Evolutionary conservation across 2,329 filamentous ascomycete species (phyloP).

Genomic region (Colletotrichum tamarilloi): DNA sequence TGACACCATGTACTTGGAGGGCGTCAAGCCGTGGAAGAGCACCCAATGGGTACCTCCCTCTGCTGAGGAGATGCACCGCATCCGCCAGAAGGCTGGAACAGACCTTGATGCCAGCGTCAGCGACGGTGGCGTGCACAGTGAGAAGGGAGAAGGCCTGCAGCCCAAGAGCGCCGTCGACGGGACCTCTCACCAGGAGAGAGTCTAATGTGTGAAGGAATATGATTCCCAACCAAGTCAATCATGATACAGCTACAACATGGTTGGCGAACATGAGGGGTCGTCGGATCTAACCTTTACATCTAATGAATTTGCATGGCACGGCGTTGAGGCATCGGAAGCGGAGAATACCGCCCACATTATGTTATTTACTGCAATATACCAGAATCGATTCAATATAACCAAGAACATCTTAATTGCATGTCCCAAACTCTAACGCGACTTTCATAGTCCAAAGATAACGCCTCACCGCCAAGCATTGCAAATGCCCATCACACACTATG

Average conservation of each 20-base stretch:
- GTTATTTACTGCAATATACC: neutral
- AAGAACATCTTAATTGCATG: neutral
- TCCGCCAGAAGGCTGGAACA: constrained; percentile 53
- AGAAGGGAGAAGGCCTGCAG: constrained; percentile 14
- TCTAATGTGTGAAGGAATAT: neutral
- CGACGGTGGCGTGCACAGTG: constrained; percentile 8
- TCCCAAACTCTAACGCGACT: neutral
- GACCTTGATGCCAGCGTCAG: constrained; percentile 45
- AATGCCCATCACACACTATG: neutral
- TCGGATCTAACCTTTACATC: neutral
- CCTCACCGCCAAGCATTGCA: too few species aligned
- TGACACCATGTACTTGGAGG: constrained; percentile 79
- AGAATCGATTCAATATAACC: neutral
- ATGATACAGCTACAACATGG: neutral
- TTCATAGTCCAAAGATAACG: neutral
- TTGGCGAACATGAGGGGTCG: fast-evolving
- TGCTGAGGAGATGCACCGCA: constrained; percentile 55
- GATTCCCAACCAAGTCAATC: neutral
- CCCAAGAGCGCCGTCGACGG: constrained; percentile 6
- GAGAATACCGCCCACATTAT: neutral
- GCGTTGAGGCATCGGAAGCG: constrained; percentile 7
- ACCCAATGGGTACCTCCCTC: constrained; percentile 61
- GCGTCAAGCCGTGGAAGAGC: constrained; percentile 73
- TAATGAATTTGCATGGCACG: constrained; percentile 12
- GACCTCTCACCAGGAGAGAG: constrained; percentile 22